These are phyloP conservation scores for Syncephalis fuscata DNA, from an alignment of 371 early-diverging fungal genomes.

Conservation along the genomic window DNA sequence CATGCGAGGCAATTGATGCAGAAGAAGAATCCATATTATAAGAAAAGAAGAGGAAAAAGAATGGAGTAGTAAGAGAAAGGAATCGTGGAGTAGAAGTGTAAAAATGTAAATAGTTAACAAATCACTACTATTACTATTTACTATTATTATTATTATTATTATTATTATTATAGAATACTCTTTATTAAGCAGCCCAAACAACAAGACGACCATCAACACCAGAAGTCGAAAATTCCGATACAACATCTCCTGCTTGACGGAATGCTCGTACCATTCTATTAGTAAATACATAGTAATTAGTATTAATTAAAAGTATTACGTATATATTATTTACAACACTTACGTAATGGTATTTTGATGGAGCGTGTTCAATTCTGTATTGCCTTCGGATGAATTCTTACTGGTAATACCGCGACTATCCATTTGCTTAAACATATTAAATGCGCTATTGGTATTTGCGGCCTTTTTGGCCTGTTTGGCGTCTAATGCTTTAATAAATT, in stretches of 20 bases:
- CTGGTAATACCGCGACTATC: conserved; percentile 63
- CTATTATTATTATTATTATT: too few species aligned
- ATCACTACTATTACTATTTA: too few species aligned
- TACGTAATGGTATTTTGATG: conserved; percentile 95
- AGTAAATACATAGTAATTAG: background rate
- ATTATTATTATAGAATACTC: too few species aligned
- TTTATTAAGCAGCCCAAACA: conserved; percentile 38
- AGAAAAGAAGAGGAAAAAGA: too few species aligned
- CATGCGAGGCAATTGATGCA: too few species aligned
- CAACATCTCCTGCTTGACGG: conserved; percentile 9
- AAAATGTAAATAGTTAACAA: too few species aligned
- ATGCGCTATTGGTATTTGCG: conserved; percentile 43
- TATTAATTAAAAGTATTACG: background rate
- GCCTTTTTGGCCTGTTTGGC: conserved; percentile 13
- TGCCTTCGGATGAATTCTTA: conserved; percentile 15
- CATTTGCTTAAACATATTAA: conserved; percentile 85
- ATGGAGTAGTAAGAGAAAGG: too few species aligned
- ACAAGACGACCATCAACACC: conserved; percentile 87
- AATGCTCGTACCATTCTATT: conserved; percentile 4
- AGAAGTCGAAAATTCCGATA: conserved; percentile 58
- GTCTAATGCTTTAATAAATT: conserved; percentile 55
- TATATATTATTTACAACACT: conserved; percentile 3
- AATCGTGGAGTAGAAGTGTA: too few species aligned
- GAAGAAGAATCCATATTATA: too few species aligned
- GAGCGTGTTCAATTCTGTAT: conserved; percentile 53